These are phyloP conservation scores for Neohortaea acidophila DNA, from an alignment of 495 filamentous ascomycete species.

Conservation along the genomic window DNA sequence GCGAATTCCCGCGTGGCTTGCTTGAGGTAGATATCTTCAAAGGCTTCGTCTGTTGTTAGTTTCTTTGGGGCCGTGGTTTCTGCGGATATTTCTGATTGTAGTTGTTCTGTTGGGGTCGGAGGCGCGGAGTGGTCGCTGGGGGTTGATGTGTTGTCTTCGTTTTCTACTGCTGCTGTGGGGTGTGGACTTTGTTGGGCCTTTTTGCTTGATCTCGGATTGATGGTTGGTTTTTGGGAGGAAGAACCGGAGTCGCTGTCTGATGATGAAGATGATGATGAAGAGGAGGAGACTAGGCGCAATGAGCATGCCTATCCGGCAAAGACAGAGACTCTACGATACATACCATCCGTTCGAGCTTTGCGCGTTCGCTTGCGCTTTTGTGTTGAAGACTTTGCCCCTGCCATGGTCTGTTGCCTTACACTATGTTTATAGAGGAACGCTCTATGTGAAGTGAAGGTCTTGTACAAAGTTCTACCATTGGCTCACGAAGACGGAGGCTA, in stretches of 20 bases:
- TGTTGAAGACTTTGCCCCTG: not conserved
- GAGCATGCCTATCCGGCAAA: not conserved
- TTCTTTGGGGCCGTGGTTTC: not conserved
- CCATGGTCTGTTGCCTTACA: not conserved
- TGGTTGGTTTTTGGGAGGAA: too few relatives aligned
- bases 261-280: too few relatives aligned
- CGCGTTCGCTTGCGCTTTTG: conserved; percentile 2
- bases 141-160: too few relatives aligned
- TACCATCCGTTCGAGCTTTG: conserved; percentile 4
- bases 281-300: not conserved
- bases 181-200: too few relatives aligned
- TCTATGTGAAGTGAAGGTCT: not conserved
- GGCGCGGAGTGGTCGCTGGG: not conserved
- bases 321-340: not conserved
- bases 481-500: too few relatives aligned
- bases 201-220: too few relatives aligned
- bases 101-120: not conserved
- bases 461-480: not conserved
- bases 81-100: not conserved
- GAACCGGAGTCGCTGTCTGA: too few relatives aligned
- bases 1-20: conserved; percentile 19
- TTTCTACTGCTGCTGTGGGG: too few relatives aligned
- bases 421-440: not conserved
- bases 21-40: conserved; percentile 15
- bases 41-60: conserved; percentile 10